Base-by-base conservation (phyloP, 148 eudicot genomes). In the Silene latifolia region DNA sequence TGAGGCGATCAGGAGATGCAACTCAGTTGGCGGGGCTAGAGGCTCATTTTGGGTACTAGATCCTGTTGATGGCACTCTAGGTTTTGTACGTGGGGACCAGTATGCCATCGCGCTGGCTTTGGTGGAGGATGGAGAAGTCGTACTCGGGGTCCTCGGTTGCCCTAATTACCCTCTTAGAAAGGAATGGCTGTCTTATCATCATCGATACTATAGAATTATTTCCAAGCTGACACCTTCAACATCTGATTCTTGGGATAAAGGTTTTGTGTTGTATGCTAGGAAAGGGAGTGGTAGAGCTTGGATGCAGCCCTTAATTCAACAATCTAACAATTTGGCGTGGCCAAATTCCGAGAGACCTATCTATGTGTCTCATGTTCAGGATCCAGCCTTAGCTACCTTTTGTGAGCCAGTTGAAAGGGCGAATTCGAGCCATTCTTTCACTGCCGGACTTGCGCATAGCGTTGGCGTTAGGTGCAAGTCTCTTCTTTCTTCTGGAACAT, bases 21-120 rank as follows among this genome's bases (percentile, higher is more conserved):
- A 82, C 77, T 93, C 97, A 35, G 67, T 44, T 24, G 98, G 98
- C 46, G 98, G 98, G 9, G 83, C 86, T 60, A 71, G 47, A 4
- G 98, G 97, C 58, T 81, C 83, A 83, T 88, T 87, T 78, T 93
- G 98, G 98, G 97, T 90, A 47, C 87, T 93, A 63, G 98, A 93
- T 72, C 98, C 97, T 23, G 95, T 93, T 73, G 98, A 93, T 77
- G 98, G 98, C 51, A 93, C 98, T 11, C 72, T 93, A 35, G 98
- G 97, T 11, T 93, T 93, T 78, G 91, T 93, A 21, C 98, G 93
- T 46, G 97, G 98, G 61, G 87, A 88, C 70, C 98, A 93, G 54
- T 93, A 93, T 78, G 98, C 97, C 17, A 81, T 93, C 29, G 98
- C 97, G 62, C 75, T 93, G 75, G 97, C 97, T 9, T 76, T 93